Evolutionary conservation across 257 asterid genomes (phyloP), one percentile per base, ranked within the genome.

Genomic region (Gentiana dahurica): DNA sequence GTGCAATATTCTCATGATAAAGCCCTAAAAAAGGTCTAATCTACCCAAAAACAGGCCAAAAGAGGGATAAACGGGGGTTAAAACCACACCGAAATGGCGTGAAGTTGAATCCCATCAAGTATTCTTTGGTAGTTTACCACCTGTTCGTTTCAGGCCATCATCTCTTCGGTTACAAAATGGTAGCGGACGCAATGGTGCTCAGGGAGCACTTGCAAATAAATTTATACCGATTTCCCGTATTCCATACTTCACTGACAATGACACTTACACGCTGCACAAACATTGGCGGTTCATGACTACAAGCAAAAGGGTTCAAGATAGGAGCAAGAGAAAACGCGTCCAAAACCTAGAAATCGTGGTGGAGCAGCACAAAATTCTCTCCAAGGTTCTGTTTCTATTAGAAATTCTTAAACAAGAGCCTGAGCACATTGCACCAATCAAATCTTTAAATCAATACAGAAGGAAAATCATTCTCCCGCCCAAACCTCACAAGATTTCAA

Each of bases 291-390:
- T 80, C 68, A 85, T 85, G 94, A 84, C 96, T 11, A 74, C 87
- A 68, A 83, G 95, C 82, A 87, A 75, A 65, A 78, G 96, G 66
- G 95, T 91, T 34, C 96, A 87, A 77, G 96, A 91, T 67, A 79
- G 96, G 53, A 91, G 96, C 95, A 69, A 67, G 84, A 72, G 65
- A 72, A 91, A 91, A 71, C 83, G 96, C 15, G 75, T 87, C 55
- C 79, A 78, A 5, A 83, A 72, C 62, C 95, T 91, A 32, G 98
- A 91, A 74, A 72, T 87, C 59, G 83, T 71, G 5, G 62, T 81
- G 4, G 88, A 87, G 65, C 81, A 79, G 67, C 82, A 83, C 82
- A 91, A 91, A 81, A 61, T 73, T 43, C 46, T 74, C 65, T 81
- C 87, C 68, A 87, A 91, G 65, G 65, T 80, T 79, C 75, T 81